Conservation (phyloP, 73 alveolate species). For the Uronychia binucleata region DNA sequence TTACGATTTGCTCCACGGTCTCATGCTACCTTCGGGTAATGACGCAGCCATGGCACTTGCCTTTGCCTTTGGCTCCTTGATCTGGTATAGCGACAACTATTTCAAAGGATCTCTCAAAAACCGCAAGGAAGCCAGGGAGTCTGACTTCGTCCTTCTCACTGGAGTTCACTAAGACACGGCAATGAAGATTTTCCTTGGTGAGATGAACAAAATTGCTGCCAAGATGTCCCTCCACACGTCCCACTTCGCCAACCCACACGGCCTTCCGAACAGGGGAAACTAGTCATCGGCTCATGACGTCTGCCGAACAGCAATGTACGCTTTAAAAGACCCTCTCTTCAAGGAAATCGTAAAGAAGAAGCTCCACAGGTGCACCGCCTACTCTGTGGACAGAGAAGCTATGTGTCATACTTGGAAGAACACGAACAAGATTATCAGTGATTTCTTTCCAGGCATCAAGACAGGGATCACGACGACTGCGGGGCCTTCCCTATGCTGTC, state of each 20-base stretch:
- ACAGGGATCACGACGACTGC: conserved; percentile 88
- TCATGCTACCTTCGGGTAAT: conserved; percentile 84
- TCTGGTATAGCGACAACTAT: background rate
- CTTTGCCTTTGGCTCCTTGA: conserved; percentile 33
- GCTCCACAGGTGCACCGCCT: conserved; percentile 11
- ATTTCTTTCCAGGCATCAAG: conserved; percentile 74
- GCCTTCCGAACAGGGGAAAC: conserved; percentile 59
- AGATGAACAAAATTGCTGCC: conserved; percentile 61
- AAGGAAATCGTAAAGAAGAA: conserved; percentile 52
- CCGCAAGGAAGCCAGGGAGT: background rate
- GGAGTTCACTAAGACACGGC: background rate
- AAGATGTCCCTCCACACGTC: conserved; percentile 44
- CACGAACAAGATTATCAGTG: conserved; percentile 73
- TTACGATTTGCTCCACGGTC: conserved; percentile 67
- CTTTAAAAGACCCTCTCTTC: conserved; percentile 47
- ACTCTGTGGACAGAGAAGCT: conserved; percentile 14
- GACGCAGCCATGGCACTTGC: conserved; percentile 79
- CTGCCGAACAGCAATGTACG: conserved; percentile 32
- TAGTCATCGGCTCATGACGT: conserved; percentile 66
- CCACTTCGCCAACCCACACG: conserved; percentile 71
- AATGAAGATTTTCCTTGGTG: conserved; percentile 44
- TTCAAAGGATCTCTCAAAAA: background rate
- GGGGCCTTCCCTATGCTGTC: conserved; percentile 82
- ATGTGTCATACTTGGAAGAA: conserved; percentile 56
- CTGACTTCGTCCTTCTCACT: background rate